These are phyloP conservation scores for Penicillium longicatenatum DNA, from an alignment of 495 filamentous ascomycete genomes.

Conservation along the genomic window DNA sequence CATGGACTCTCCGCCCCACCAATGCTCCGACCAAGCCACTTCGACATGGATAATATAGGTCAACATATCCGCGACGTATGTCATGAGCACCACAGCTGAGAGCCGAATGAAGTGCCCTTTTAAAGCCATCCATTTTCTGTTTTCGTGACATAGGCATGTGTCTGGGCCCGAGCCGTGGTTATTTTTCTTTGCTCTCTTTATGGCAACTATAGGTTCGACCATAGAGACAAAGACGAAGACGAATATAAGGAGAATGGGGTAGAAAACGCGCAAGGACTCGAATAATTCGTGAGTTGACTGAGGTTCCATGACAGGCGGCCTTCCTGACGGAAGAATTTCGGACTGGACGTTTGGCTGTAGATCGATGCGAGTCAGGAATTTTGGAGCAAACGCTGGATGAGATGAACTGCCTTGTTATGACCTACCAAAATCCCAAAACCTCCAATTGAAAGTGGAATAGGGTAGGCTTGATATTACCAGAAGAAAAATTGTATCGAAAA, in stretches of 20 bases:
- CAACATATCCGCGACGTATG: conserved; percentile 64
- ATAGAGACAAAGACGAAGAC: background rate
- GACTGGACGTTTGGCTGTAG: too few relatives aligned
- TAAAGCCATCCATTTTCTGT: too few relatives aligned
- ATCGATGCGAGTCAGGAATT: background rate
- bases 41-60: conserved; percentile 75
- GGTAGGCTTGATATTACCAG: too few relatives aligned
- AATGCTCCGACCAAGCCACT: conserved; percentile 57
- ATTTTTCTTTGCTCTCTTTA: background rate
- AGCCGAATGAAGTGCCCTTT: conserved; percentile 80
- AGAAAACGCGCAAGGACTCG: background rate
- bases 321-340: too few relatives aligned
- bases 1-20: conserved; percentile 84
- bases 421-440: too few relatives aligned
- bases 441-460: too few relatives aligned
- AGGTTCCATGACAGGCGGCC: background rate
- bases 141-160: background rate
- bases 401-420: too few relatives aligned
- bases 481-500: too few relatives aligned
- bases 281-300: background rate
- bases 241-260: background rate
- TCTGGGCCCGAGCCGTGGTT: background rate
- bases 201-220: background rate
- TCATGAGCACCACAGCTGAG: conserved; percentile 61
- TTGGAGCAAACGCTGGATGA: too few relatives aligned